Conservation (phyloP, 1,284 basidiomycete genomes). For the Ustilago crameri region DNA sequence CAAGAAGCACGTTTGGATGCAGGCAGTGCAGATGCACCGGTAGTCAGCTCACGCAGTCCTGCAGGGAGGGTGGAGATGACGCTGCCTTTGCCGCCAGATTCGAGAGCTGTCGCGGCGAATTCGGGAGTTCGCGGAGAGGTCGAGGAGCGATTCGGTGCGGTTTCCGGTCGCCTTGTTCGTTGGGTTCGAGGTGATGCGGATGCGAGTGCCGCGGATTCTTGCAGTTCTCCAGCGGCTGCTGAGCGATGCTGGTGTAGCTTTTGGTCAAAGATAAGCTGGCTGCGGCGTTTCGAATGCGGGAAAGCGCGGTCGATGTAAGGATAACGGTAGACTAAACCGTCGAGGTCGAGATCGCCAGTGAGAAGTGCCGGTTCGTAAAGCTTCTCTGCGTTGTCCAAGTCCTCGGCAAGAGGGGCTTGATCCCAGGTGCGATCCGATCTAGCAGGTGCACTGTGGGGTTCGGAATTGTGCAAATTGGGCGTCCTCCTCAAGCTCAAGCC, state of each 20-base stretch:
- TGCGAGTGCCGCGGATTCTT: not conserved
- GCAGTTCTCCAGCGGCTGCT: not conserved
- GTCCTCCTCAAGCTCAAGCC: constrained; percentile 40
- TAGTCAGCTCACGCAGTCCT: constrained; percentile 39
- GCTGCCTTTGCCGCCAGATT: constrained; percentile 7
- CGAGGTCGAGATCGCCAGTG: constrained; percentile 30
- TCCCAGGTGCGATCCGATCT: constrained; percentile 3
- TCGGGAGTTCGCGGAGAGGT: constrained; percentile 20
- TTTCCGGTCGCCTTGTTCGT: constrained; percentile 24
- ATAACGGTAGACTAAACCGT: constrained; percentile 24
- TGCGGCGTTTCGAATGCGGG: constrained; percentile 29
- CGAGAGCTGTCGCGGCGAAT: constrained; percentile 10
- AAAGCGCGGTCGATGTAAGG: constrained; percentile 33
- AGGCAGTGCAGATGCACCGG: constrained; percentile 37
- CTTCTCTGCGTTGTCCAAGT: constrained; percentile 9
- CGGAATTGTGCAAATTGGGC: constrained; percentile 17
- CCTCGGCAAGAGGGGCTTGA: not conserved
- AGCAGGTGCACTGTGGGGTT: constrained; percentile 7
- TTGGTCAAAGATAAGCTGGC: constrained; percentile 50
- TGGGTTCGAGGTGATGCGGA: constrained; percentile 1
- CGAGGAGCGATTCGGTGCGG: constrained; percentile 20
- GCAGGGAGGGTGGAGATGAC: not conserved
- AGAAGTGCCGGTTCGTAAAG: constrained; percentile 18
- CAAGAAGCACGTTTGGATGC: constrained; percentile 44
- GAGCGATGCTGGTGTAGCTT: constrained; percentile 37